Conservation (phyloP, 2,329 filamentous ascomycete species). For the Pyricularia sp. region DNA sequence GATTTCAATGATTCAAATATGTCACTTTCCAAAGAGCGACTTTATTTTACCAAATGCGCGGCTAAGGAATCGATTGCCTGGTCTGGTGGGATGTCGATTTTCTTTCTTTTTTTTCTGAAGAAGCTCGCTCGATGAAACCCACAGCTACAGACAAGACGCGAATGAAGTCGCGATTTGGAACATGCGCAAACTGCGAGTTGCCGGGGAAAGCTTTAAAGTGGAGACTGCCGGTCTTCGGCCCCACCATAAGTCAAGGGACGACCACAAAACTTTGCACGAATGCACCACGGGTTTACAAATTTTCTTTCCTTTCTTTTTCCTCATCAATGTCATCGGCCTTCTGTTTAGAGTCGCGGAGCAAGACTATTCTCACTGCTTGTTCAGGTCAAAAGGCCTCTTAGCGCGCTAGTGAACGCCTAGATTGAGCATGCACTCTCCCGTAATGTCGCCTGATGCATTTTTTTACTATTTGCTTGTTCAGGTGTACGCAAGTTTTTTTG, state of each 20-base stretch:
- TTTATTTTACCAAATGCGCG: not conserved
- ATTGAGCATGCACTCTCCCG: slow-evolving; percentile 64
- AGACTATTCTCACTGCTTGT: slow-evolving; percentile 75
- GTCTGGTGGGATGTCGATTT: not conserved
- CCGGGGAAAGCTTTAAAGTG: not conserved
- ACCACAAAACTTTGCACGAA: slow-evolving; percentile 13
- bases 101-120: not conserved
- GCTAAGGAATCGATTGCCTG: not conserved
- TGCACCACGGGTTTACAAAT: slow-evolving; percentile 14
- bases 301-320: slow-evolving; percentile 35
- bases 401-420: slow-evolving; percentile 98
- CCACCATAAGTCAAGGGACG: not conserved
- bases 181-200: not conserved
- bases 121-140: not conserved
- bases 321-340: slow-evolving; percentile 75
- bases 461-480: slow-evolving; percentile 22
- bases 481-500: slow-evolving; percentile 23
- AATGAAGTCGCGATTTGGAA: not conserved
- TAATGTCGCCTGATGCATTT: slow-evolving; percentile 52
- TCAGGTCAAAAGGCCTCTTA: slow-evolving; percentile 75
- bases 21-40: not conserved
- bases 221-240: not conserved
- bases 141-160: not conserved
- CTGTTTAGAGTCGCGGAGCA: slow-evolving; percentile 99
- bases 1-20: not conserved